Percentiles rank a stretch among this genome's conserved stretches.
phyloP scores from a whole-genome alignment of 1,284 basidiomycete genomes.

The Prillingera fragicola region DNA sequence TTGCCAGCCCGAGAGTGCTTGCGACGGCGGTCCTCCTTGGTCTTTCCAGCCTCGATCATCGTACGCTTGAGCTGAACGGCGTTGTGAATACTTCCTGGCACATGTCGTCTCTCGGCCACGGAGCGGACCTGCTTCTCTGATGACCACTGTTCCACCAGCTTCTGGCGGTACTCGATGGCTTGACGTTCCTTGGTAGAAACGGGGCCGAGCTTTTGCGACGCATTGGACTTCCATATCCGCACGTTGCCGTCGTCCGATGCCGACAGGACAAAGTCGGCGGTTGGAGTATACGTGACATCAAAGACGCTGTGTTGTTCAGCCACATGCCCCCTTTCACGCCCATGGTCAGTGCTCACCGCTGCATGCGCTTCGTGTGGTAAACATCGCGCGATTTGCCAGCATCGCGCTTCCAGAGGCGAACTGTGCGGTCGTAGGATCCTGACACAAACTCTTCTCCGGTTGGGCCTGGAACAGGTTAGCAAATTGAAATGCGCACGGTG shows the following conservation, averaged over 20 bases:
- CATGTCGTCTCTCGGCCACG: constrained; percentile 75
- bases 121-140: constrained; percentile 73
- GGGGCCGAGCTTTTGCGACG: constrained; percentile 86
- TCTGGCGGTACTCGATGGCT: constrained; percentile 86
- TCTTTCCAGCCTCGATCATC: constrained; percentile 82
- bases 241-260: constrained; percentile 98
- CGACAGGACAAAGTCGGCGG: constrained; percentile 85
- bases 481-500: constrained; percentile 11
- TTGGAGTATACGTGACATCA: constrained; percentile 70
- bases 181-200: constrained; percentile 87
- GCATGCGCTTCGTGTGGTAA: constrained; percentile 99
- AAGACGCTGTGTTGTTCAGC: constrained; percentile 33
- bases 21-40: constrained; percentile 89
- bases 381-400: constrained; percentile 78
- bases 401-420: constrained; percentile 88
- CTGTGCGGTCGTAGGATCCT: constrained; percentile 92
- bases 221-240: constrained; percentile 91
- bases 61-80: constrained; percentile 82
- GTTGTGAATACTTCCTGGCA: constrained; percentile 86
- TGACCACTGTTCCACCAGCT: constrained; percentile 83
- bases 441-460: constrained; percentile 95
- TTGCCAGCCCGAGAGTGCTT: constrained; percentile 79
- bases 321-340: not conserved
- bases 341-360: constrained; percentile 57
- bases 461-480: constrained; percentile 51